Evolutionary conservation across 805 yeast species (phyloP).

Genomic region (Metschnikowia bowlesiae): DNA sequence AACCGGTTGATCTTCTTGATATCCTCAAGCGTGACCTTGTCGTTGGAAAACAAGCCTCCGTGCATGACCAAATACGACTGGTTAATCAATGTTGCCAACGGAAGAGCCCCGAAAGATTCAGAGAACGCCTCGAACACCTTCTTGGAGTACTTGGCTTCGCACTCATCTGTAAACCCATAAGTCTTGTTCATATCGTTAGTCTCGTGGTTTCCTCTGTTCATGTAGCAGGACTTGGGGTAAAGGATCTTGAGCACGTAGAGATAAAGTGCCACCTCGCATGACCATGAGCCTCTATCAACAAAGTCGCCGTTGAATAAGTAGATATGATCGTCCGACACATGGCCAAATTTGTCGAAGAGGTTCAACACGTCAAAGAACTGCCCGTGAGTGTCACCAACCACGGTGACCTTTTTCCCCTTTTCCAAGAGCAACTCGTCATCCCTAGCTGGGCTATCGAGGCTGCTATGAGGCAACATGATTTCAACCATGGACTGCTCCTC

Average conservation of each 20-base stretch:
- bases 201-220: constrained; percentile 96
- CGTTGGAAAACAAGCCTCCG: constrained; percentile 88
- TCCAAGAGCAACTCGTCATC: constrained; percentile 24
- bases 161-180: constrained; percentile 95
- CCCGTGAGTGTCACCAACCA: constrained; percentile 98
- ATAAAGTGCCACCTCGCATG: constrained; percentile 88
- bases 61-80: constrained; percentile 83
- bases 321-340: constrained; percentile 59
- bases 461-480: constrained; percentile 40
- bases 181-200: constrained; percentile 95
- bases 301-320: constrained; percentile 95
- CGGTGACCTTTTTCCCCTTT: constrained; percentile 54
- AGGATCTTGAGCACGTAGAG: constrained; percentile 72
- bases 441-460: constrained; percentile 11
- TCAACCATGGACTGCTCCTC: constrained; percentile 76
- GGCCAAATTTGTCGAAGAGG: constrained; percentile 70
- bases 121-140: constrained; percentile 77
- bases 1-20: constrained; percentile 69
- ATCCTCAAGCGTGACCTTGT: constrained; percentile 65
- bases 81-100: constrained; percentile 79
- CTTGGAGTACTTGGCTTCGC: constrained; percentile 83
- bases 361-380: constrained; percentile 88
- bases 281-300: constrained; percentile 98
- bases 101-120: constrained; percentile 80
- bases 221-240: constrained; percentile 62